Evolutionary conservation across 1,284 basidiomycete genomes (phyloP), one percentile per base, ranked within the genome.

Genomic region (Tilletia horrida): DNA sequence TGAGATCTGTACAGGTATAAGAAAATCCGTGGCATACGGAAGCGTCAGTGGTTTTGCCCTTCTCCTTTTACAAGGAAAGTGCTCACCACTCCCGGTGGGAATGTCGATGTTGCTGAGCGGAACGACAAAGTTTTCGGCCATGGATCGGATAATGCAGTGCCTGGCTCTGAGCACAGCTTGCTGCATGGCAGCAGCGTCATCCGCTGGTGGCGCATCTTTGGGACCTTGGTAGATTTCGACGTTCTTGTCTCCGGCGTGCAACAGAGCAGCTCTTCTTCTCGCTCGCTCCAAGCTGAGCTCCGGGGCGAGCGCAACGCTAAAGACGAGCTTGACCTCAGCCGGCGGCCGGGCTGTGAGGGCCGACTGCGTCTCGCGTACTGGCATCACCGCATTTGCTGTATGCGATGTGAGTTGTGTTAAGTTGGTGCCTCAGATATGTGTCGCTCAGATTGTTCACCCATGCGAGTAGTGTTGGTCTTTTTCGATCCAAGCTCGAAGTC

Each of bases 91-190:
- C 21, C 14, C 3, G 9, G 65, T 65, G 1, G 29, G 42, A 11
- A 48, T 43, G 21, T 40, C 52, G 3, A 64, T 9, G 2, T 52
- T 42, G 23, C 42, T 57, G 6, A 69, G 42, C 2, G 67, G 67
- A 8, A 66, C 65, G 25, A 69, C 43, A 40, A 65, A 69, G 57
- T 59, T 25, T 6, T 59, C 29, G 2, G 55, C 55, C 55, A 59
- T 59, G 55, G 55, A 31, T 4, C 55, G 27, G 9, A 59, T 29
- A 14, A 59, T 59, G 31, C 55, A 59, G 31, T 59, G 55, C 29
- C 27, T 59, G 3, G 29, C 55, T 16, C 55, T 13, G 16, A 59
- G 55, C 18, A 59, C 16, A 9, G 13, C 31, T 31, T 18, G 55
- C 29, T 35, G 55, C 55, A 21, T 13, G 50, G 50, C 50, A 52